A percentile compares a stretch with the other conserved stretches of the same genome.
Evolutionary conservation across 2,329 filamentous ascomycete species (phyloP).

Genomic region (Exophiala phaeomuriformis): DNA sequence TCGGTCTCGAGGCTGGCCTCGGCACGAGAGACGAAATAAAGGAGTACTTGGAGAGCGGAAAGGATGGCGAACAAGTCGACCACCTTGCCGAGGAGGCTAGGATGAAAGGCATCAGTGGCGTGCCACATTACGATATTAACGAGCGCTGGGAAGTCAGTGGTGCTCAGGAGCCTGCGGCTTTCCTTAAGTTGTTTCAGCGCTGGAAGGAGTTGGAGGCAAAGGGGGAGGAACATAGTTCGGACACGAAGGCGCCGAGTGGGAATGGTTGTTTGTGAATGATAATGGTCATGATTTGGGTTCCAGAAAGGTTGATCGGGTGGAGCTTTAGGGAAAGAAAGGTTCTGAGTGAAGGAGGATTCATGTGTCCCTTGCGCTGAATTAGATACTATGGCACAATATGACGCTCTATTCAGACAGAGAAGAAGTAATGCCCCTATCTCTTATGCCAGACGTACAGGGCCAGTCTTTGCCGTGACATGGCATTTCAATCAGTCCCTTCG

Average conservation of each 20-base stretch:
- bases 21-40: constrained; percentile 41
- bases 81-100: constrained; percentile 46
- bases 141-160: constrained; percentile 56
- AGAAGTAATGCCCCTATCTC: no score
- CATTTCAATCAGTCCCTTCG: no score
- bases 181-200: constrained; percentile 58
- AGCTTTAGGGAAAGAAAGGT: no score
- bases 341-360: no score
- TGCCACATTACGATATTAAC: constrained; percentile 70
- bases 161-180: constrained; percentile 62
- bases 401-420: no score
- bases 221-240: constrained; percentile 5
- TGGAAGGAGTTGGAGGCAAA: constrained; percentile 43
- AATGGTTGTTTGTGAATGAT: constrained; percentile 15
- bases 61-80: constrained; percentile 53
- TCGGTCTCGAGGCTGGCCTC: constrained; percentile 48
- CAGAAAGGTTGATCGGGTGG: background rate
- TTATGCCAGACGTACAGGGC: no score
- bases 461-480: no score
- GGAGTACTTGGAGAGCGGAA: constrained; percentile 48
- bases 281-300: background rate
- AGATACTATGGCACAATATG: no score
- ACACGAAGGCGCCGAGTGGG: constrained; percentile 2
- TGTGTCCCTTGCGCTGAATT: no score
- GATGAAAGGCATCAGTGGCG: constrained; percentile 54